phyloP scores from a whole-genome alignment of 345 rosid species.

The Acer saccharum region DNA sequence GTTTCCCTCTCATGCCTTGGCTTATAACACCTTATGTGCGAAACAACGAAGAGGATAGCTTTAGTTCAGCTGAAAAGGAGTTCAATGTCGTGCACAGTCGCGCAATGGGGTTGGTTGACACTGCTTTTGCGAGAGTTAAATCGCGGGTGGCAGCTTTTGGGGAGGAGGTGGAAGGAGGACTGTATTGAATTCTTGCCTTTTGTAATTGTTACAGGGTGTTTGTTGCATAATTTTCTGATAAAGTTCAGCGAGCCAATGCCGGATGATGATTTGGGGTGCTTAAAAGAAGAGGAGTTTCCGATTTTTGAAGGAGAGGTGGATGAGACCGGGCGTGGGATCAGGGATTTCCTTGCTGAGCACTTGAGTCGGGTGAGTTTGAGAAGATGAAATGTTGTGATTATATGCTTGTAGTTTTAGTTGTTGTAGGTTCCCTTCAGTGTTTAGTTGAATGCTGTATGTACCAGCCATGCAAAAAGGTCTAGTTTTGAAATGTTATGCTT shows the following conservation, averaged over 20 bases:
- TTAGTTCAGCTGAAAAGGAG: constrained; percentile 40
- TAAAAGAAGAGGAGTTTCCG: constrained; percentile 29
- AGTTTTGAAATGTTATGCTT: not conserved
- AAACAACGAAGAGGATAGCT: constrained; percentile 46
- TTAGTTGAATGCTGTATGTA: not conserved
- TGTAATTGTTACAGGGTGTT: constrained; percentile 61
- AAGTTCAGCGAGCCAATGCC: constrained; percentile 43
- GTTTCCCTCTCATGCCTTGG: constrained; percentile 77
- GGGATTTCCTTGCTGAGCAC: constrained; percentile 67
- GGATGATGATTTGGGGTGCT: constrained; percentile 31
- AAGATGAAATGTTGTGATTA: constrained; percentile 25
- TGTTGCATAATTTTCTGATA: constrained; percentile 75
- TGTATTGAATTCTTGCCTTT: constrained; percentile 57
- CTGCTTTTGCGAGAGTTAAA: constrained; percentile 53
- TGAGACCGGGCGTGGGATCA: constrained; percentile 41
- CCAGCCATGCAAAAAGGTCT: not conserved
- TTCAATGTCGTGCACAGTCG: constrained; percentile 51
- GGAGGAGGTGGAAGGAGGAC: constrained; percentile 64
- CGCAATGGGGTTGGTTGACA: constrained; percentile 44
- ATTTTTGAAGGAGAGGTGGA: constrained; percentile 48
- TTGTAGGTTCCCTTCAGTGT: not conserved
- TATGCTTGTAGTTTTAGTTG: not conserved
- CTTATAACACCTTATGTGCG: constrained; percentile 61
- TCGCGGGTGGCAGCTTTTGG: constrained; percentile 69
- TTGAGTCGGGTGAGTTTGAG: constrained; percentile 45